Base-by-base conservation (phyloP, 2,329 filamentous ascomycete species). In the Colletotrichum sidae region DNA sequence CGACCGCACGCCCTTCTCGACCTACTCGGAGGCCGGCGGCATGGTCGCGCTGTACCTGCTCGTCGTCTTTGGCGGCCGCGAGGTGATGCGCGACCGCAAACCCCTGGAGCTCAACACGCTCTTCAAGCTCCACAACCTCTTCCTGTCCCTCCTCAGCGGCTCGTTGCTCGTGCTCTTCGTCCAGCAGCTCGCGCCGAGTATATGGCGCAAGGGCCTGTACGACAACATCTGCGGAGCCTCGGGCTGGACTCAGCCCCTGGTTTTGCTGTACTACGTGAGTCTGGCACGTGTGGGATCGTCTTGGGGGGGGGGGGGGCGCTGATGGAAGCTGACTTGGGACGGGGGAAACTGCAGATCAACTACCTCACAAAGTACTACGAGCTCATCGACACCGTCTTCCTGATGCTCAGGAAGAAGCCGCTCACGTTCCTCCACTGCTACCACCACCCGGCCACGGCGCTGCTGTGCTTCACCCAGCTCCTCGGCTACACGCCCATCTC, bases 401-500 rank as follows among this genome's bases (percentile, higher is more conserved):
- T 96, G 67, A 93, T 96, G 81, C 85, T 96, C 77, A 96, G 96
- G 89, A 96, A 96, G 89, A 96, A 96, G 88, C 93, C 93, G 53
- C 81, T 96, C 76, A 96, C 93, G 72, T 96, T 96, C 88, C 90
- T 96, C 71, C 93, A 96, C 85, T 94, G 92, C 80, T 96, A 96
- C 81, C 93, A 96, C 84, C 93, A 96, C 78, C 92, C 92, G 74
- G 93, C 93, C 53, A 96, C 93, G 55, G 93, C 92, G 69, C 88
- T 96, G 68, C 90, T 96, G 72, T 96, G 93, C 88, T 96, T 94
- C 84, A 94, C 92, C 55, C 93, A 96, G 81, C 87, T 96, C 66
- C 88, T 95, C 72, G 93, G 93, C 69, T 85, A 90, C 76, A 96
- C 93, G 33, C 85, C 93, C 25, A 92, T 96, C 53, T 94, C 92